Percentiles rank a stretch among this genome's conserved stretches.
These are phyloP conservation scores for Boletus barrowsii DNA, from an alignment of 768 basidiomycete species.

Conservation along the genomic window DNA sequence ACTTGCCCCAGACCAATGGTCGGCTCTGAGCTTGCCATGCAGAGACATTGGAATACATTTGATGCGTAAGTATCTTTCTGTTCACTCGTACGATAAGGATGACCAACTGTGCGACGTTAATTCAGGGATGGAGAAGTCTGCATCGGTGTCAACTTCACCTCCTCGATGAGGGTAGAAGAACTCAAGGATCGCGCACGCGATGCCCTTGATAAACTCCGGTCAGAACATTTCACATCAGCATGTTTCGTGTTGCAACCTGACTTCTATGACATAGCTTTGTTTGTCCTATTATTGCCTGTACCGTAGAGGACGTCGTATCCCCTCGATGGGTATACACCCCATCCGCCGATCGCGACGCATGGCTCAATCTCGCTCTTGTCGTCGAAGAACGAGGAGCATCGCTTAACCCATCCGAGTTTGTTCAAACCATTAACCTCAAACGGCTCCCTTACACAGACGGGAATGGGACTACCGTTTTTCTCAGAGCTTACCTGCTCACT, in stretches of 20 bases:
- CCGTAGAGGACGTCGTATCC: slow-evolving; percentile 7
- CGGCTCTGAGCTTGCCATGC: slow-evolving; percentile 15
- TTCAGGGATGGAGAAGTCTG: slow-evolving; percentile 18
- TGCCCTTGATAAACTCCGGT: slow-evolving; percentile 23
- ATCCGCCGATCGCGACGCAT: slow-evolving; percentile 18
- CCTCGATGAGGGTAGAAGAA: slow-evolving; percentile 2
- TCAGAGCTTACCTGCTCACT: slow-evolving; percentile 11
- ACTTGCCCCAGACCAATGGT: slow-evolving; percentile 5
- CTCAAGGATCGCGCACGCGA: slow-evolving; percentile 6
- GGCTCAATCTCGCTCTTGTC: slow-evolving; percentile 21
- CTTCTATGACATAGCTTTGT: slow-evolving; percentile 9
- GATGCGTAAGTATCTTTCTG: slow-evolving; percentile 10
- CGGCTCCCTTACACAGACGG: slow-evolving; percentile 17
- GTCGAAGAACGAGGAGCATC: slow-evolving; percentile 13
- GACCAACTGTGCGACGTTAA: neutral
- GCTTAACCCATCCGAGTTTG: slow-evolving; percentile 16
- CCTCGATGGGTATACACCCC: slow-evolving; percentile 23
- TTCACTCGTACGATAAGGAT: neutral
- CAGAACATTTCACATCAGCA: neutral
- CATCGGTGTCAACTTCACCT: slow-evolving; percentile 16
- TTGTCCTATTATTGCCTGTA: slow-evolving; percentile 19
- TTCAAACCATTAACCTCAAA: slow-evolving; percentile 14
- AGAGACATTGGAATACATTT: slow-evolving; percentile 7
- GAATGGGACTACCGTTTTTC: neutral
- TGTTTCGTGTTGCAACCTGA: too few relatives aligned